A percentile compares a stretch with the other conserved stretches of the same genome.
Conservation (phyloP, 2,329 filamentous ascomycete species). For the Phialophora chinensis region DNA sequence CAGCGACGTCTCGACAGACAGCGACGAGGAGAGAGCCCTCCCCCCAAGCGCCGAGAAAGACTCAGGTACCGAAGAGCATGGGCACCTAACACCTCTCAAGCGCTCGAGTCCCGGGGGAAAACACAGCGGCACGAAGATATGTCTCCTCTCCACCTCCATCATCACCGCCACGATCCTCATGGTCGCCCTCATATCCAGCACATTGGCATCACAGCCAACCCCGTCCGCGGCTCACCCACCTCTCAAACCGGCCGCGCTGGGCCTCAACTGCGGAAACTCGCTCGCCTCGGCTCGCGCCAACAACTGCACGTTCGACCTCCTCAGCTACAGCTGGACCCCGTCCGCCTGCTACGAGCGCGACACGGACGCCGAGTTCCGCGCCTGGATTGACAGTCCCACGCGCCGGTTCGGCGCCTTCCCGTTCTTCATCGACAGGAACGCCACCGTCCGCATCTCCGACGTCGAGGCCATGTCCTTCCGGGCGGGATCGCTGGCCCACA, state of each 20-base stretch:
- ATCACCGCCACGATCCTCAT: not conserved
- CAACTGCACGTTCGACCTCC: conserved; percentile 6
- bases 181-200: not conserved
- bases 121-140: not conserved
- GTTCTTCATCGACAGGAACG: conserved; percentile 7
- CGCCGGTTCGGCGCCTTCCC: conserved; percentile 7
- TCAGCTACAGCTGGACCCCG: conserved; percentile 14
- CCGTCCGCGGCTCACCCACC: not conserved
- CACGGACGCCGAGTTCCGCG: conserved; percentile 8
- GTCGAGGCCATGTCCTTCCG: conserved; percentile 7
- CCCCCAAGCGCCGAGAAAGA: not conserved
- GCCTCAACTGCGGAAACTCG: not conserved
- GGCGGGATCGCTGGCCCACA: not conserved
- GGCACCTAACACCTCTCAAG: not conserved
- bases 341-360: not conserved
- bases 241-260: not conserved
- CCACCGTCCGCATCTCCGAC: conserved; percentile 1
- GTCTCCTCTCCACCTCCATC: not conserved
- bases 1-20: not conserved
- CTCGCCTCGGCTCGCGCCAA: conserved; percentile 1
- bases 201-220: too few relatives aligned
- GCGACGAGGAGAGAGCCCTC: not conserved
- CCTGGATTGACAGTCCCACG: not conserved
- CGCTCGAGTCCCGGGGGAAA: not conserved
- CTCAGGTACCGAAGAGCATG: not conserved